Base-by-base conservation (phyloP, 768 basidiomycete genomes). In the Boletellus ananiceps region DNA sequence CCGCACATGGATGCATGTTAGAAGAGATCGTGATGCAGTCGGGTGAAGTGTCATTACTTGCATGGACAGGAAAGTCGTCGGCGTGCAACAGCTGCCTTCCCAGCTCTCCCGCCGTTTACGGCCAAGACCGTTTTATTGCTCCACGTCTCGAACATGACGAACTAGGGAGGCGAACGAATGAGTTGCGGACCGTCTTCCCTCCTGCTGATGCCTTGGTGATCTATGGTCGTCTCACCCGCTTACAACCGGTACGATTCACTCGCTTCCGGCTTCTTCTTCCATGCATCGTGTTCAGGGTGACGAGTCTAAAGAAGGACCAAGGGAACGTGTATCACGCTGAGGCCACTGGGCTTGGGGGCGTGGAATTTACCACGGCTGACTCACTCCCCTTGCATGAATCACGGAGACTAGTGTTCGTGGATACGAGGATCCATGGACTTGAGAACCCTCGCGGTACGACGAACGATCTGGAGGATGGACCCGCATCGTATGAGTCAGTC, bases 341-440 rank as follows among this genome's bases (percentile, higher is more conserved):
- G 43, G 19, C 49, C n/a, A n/a, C 7, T 23, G 42, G 11, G 18
- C 25, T 50, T 3, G 49, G 43, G 15, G 31, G 16, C 2, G 31
- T 50, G 2, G 23, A 44, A 40, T 50, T 50, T 37, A 50, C 42
- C 11, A 44, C 49, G 14, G n/a, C 37, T 2, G 36, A 34, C n/a
- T 12, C 32, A 21, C 36, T 44, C 12, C 19, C 39, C 4, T 9
- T 39, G 42, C 38, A 37, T 8, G 31, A 38, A 19, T 21, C 42
- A 13, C n/a, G 32, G 7, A 33, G 23, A 44, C 15, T 44, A 2
- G 43, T 52, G 5, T 35, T 52, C 14, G 46, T 19, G 4, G 38
- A 48, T 38, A 8, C 31, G 4, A 23, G 51, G 42, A 34, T 47
- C 19, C 40, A 47, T 34, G 36, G 16, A 31, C 40, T 44, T 13